Evolutionary conservation across 495 filamentous ascomycete species (phyloP), one percentile per base, ranked within the genome.

Genomic region (Aspergillus indologenus): DNA sequence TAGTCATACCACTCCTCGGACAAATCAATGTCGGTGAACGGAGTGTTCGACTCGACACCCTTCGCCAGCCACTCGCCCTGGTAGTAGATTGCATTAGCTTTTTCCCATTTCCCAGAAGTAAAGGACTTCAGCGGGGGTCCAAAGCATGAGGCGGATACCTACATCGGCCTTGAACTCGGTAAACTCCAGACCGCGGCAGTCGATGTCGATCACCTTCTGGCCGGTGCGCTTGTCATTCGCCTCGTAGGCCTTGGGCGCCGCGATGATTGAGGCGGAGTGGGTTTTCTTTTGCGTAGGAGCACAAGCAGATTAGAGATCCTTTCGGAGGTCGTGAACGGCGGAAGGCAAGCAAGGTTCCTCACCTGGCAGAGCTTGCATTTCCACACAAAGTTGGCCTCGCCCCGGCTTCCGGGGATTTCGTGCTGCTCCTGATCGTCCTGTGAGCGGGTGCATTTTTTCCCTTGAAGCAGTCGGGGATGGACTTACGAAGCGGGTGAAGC

Each of bases 341-440:
- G 22, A 15, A 50, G 20, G 14, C 17, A 51, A 14, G 12, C 40
- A 24, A 20, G 14, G 31, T 7, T 29, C 8, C 79, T 11, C 64
- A 90, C 90, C 79, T 85, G 87, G 83, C 91, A 98, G 62, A 90
- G 87, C 71, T 91, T 96, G 81, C 94, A 98, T 68, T 85, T 90
- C 93, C 93, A 98, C 48, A 98, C 94, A 70, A 98, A 96, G 74
- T 96, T 96, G 9, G 94, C 95, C 73, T 98, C 92, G 47, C 94
- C 94, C 49, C 90, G 84, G 72, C 91, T 95, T 17, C 91, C 91
- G 56, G 90, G 91, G 66, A 95, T 85, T 54, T 96, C 93, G 65
- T 92, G 87, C 53, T 72, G 79, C 67, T 96, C 92, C 92, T 98
- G 14, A 23, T 40, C 3, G 7, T 12, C 12, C 23, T 17, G 34